Percentiles rank a stretch among this genome's conserved stretches.
These are phyloP conservation scores for Penicillium roqueforti DNA, from an alignment of 495 filamentous ascomycete species.

Conservation along the genomic window DNA sequence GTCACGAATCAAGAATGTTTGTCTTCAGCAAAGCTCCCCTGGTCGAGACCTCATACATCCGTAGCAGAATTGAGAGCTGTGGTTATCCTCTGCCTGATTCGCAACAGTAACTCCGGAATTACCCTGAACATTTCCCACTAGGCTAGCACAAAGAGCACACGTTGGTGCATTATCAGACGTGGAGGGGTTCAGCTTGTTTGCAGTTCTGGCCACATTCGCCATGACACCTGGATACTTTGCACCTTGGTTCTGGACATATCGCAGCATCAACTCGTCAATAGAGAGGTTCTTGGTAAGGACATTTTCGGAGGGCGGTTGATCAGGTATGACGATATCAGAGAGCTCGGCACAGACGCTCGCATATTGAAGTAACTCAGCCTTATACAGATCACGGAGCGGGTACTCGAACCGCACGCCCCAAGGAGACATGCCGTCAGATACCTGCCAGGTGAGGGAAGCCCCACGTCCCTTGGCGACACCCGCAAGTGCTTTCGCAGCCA, in stretches of 20 bases:
- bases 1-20: slow-evolving; percentile 29
- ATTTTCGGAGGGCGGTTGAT: slow-evolving; percentile 45
- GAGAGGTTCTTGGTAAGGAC: slow-evolving; percentile 58
- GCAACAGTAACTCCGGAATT: slow-evolving; percentile 28
- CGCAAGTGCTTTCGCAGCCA: slow-evolving; percentile 80
- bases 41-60: slow-evolving; percentile 53
- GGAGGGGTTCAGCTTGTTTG: slow-evolving; percentile 60
- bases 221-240: slow-evolving; percentile 86
- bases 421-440: slow-evolving; percentile 65
- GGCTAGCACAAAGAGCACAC: slow-evolving; percentile 44
- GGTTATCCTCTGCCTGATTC: slow-evolving; percentile 15
- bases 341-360: slow-evolving; percentile 52
- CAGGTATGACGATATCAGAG: slow-evolving; percentile 43
- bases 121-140: slow-evolving; percentile 31
- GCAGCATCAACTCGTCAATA: slow-evolving; percentile 84
- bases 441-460: slow-evolving; percentile 72
- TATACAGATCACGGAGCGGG: slow-evolving; percentile 77
- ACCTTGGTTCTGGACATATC: slow-evolving; percentile 86
- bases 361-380: slow-evolving; percentile 69
- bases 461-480: slow-evolving; percentile 90
- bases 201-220: slow-evolving; percentile 87
- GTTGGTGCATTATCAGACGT: slow-evolving; percentile 11
- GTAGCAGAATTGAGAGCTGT: slow-evolving; percentile 49
- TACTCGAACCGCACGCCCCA: slow-evolving; percentile 60
- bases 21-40: slow-evolving; percentile 38